Conservation (phyloP, 176 grass and related monocot species). For the Lolium perenne region DNA sequence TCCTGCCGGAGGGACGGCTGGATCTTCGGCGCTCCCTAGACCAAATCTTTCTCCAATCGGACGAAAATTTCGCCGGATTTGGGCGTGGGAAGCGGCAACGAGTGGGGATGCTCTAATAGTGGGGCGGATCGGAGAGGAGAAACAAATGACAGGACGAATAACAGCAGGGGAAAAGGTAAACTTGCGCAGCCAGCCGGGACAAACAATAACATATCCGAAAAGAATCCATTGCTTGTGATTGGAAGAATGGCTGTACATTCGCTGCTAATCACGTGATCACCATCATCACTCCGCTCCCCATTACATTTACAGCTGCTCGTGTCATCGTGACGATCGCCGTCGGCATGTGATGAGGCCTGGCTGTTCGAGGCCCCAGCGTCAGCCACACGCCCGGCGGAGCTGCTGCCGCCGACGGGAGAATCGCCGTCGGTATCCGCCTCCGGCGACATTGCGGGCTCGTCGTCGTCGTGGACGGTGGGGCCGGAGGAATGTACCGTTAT, state of each 20-base stretch:
- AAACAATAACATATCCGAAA: conserved; percentile 3
- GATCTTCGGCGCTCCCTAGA: no score
- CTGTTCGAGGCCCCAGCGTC: background rate
- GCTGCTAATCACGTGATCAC: conserved; percentile 5
- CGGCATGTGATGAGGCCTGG: background rate
- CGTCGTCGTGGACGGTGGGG: background rate
- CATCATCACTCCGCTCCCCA: background rate
- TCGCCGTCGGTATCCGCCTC: background rate
- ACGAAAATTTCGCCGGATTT: no score
- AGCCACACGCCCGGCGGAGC: background rate
- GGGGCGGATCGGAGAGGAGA: background rate
- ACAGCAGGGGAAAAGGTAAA: background rate
- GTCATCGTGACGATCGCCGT: background rate
- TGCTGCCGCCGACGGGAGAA: background rate
- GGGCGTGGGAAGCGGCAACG: no score
- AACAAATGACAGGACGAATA: background rate
- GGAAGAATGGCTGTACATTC: background rate
- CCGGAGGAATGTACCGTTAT: conserved; percentile 34
- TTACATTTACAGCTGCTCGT: conserved; percentile 15
- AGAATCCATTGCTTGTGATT: conserved; percentile 36
- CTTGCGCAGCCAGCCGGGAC: background rate
- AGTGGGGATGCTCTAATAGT: no score
- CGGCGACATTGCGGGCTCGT: background rate
- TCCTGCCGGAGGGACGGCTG: no score
- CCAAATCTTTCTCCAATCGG: no score